phyloP scores from a whole-genome alignment of 2,329 filamentous ascomycete species.

The Claviceps capensis region DNA sequence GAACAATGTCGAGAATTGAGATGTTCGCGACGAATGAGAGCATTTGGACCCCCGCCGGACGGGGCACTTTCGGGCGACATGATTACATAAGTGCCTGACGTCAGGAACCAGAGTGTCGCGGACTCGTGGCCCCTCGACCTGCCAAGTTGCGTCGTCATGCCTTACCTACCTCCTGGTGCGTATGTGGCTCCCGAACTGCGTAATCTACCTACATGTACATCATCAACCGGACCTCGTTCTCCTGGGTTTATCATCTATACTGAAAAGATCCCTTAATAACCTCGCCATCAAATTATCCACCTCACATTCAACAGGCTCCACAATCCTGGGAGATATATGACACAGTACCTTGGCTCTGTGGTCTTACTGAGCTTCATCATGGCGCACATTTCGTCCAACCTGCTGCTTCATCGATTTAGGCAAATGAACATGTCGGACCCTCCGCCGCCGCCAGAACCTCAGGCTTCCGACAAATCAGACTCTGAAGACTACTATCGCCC shows the following conservation, averaged over 20 bases:
- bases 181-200: neutral
- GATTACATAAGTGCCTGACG: neutral
- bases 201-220: neutral
- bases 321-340: neutral
- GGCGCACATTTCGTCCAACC: conserved; percentile 14
- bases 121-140: too few relatives aligned
- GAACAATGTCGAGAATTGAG: too few relatives aligned
- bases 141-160: neutral
- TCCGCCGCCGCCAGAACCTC: neutral
- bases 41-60: too few relatives aligned
- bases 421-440: neutral
- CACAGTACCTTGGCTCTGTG: conserved; percentile 6
- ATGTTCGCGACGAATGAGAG: too few relatives aligned
- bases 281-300: neutral
- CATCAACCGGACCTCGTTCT: neutral
- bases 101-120: neutral
- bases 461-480: conserved; percentile 4
- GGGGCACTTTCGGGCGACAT: too few relatives aligned
- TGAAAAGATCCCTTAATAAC: too few relatives aligned
- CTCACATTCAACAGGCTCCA: neutral
- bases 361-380: conserved; percentile 12
- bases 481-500: conserved; percentile 17
- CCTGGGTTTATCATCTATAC: too few relatives aligned
- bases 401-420: conserved; percentile 10
- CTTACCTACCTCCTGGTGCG: neutral